These are phyloP conservation scores for Dothidotthia symphoricarpi DNA, from an alignment of 2,329 filamentous ascomycete genomes.

Conservation along the genomic window DNA sequence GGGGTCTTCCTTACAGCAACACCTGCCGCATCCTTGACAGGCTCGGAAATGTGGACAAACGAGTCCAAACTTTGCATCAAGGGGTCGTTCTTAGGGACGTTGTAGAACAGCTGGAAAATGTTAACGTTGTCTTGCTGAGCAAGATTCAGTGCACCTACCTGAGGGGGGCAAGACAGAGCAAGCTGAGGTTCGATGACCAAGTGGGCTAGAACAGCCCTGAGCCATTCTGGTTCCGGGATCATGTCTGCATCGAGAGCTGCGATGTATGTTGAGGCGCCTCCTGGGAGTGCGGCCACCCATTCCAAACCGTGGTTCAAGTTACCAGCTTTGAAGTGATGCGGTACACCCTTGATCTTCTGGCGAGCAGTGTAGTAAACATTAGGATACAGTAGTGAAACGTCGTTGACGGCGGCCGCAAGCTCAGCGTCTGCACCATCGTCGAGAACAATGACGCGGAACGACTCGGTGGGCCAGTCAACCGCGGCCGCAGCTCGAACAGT, in stretches of 20 bases:
- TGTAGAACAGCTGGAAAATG: conserved; percentile 61
- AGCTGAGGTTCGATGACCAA: conserved; percentile 7
- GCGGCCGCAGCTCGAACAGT: conserved; percentile 7
- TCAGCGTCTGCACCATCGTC: conserved; percentile 41
- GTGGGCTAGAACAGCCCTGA: conserved; percentile 8
- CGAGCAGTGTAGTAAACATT: conserved; percentile 47
- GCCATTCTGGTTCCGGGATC: conserved; percentile 62
- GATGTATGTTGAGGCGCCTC: conserved; percentile 57
- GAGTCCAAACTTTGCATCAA: conserved; percentile 59
- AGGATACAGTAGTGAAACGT: conserved; percentile 40
- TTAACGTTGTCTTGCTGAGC: conserved; percentile 43
- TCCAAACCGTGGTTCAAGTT: conserved; percentile 59
- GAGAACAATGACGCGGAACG: conserved; percentile 31
- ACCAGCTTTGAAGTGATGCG: conserved; percentile 60
- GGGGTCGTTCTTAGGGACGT: conserved; percentile 58
- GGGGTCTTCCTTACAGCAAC: conserved; percentile 46
- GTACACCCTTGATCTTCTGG: conserved; percentile 44
- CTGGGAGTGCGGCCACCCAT: conserved; percentile 5
- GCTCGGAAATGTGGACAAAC: conserved; percentile 56
- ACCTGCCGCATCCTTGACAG: conserved; percentile 47
- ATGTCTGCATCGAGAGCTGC: conserved; percentile 67
- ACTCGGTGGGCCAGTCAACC: conserved; percentile 30
- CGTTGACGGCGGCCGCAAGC: conserved; percentile 33
- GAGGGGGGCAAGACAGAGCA: conserved; percentile 10
- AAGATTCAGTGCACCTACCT: conserved; percentile 48